phyloP scores from a whole-genome alignment of 75 land plant species.

The Cupressus sempervirens region DNA sequence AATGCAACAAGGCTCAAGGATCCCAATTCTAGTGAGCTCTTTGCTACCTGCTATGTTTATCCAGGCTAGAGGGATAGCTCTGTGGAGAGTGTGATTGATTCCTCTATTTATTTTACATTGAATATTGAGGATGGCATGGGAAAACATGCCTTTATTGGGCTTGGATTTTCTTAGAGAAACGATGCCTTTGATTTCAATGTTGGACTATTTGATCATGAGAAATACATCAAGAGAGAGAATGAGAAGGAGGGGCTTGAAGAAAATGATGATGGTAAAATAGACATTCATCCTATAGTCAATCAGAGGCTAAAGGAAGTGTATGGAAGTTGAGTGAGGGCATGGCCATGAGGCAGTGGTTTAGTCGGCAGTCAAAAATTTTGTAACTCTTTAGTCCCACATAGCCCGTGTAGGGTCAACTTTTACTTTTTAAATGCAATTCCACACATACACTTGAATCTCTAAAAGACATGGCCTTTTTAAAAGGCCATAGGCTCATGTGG shows the following conservation, averaged over 20 bases:
- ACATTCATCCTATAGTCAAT: no score
- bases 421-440: no score
- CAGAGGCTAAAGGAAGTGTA: slow-evolving; percentile 90
- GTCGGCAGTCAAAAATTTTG: no score
- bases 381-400: no score
- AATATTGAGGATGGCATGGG: slow-evolving; percentile 91
- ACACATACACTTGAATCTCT: no score
- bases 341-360: slow-evolving; percentile 71
- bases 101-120: slow-evolving; percentile 92
- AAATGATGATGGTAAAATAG: no score
- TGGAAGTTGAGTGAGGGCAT: slow-evolving; percentile 63
- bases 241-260: no score
- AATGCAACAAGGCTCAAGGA: slow-evolving; percentile 98
- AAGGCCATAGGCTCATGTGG: no score
- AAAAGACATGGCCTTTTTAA: no score
- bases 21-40: slow-evolving; percentile 85
- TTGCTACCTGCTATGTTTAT: slow-evolving; percentile 83
- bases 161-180: slow-evolving; percentile 87
- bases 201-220: no score
- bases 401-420: no score
- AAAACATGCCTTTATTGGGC: slow-evolving; percentile 92
- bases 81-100: slow-evolving; percentile 87
- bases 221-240: no score
- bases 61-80: slow-evolving; percentile 78
- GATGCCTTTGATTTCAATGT: slow-evolving; percentile 99